These are phyloP conservation scores for Tremella fuciformis DNA, from an alignment of 768 basidiomycete species.

Conservation along the genomic window DNA sequence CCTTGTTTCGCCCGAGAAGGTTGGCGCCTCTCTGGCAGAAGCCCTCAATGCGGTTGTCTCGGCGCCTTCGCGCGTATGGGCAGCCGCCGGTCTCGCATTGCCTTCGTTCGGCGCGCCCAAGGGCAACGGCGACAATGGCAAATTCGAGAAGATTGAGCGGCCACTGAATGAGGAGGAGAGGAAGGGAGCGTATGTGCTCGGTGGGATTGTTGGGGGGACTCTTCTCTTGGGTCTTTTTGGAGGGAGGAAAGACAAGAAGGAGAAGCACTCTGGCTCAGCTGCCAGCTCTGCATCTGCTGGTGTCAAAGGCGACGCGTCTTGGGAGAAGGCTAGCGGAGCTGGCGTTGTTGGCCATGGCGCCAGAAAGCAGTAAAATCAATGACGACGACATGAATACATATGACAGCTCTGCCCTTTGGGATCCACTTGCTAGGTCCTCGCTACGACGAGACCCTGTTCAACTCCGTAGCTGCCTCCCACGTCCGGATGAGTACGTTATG, in stretches of 20 bases:
- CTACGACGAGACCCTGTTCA: too few relatives aligned
- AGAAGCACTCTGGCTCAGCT: conserved; percentile 7
- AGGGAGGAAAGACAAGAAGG: conserved; percentile 25
- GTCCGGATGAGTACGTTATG: background rate
- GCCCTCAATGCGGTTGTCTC: conserved; percentile 23
- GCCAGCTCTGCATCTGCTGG: background rate
- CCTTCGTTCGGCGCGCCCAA: conserved; percentile 30
- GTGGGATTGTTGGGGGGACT: conserved; percentile 58
- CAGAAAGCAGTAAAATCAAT: conserved; percentile 37
- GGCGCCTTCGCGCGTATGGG: conserved; percentile 25
- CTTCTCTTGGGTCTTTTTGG: conserved; percentile 54
- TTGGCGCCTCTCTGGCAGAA: conserved; percentile 6
- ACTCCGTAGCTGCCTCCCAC: background rate
- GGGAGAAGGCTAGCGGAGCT: conserved; percentile 46
- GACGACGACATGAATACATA: background rate
- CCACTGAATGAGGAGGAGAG: conserved; percentile 55
- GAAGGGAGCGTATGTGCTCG: conserved; percentile 57
- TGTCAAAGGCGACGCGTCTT: conserved; percentile 33
- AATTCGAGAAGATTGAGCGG: conserved; percentile 10
- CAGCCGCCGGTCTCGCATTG: conserved; percentile 35
- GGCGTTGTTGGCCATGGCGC: conserved; percentile 41
- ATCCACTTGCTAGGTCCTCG: too few relatives aligned
- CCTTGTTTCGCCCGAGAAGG: conserved; percentile 4
- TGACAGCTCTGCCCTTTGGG: too few relatives aligned
- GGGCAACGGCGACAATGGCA: conserved; percentile 15